Conservation (phyloP, 2,329 filamentous ascomycete species). For the Uncinocarpus reesii region DNA sequence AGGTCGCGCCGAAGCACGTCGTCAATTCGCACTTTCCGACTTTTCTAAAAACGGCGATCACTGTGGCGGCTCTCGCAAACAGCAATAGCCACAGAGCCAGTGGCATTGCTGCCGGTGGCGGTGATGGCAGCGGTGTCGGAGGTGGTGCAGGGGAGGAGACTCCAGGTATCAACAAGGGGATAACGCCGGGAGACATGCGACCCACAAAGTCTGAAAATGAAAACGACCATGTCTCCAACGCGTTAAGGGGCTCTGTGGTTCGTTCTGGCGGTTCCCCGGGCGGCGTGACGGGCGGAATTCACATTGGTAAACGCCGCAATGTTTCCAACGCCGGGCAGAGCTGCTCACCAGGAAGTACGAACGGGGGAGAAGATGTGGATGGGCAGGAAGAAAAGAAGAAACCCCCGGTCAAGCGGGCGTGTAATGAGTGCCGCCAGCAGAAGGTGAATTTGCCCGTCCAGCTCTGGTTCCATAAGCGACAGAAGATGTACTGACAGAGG, state of each 20-base stretch:
- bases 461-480: not conserved
- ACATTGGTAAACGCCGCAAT: slow-evolving; percentile 30
- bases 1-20: not conserved
- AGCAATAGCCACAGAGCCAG: slow-evolving; percentile 15
- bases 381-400: slow-evolving; percentile 35
- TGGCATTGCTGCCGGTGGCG: slow-evolving; percentile 14
- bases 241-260: slow-evolving; percentile 1
- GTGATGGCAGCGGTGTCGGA: slow-evolving; percentile 18
- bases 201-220: slow-evolving; percentile 8
- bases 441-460: slow-evolving; percentile 41
- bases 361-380: slow-evolving; percentile 35
- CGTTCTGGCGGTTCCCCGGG: not conserved
- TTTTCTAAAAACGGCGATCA: slow-evolving; percentile 7
- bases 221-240: slow-evolving; percentile 1
- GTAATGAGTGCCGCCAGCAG: slow-evolving; percentile 60
- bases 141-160: slow-evolving; percentile 8
- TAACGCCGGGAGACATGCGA: slow-evolving; percentile 11
- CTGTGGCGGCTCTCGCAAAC: slow-evolving; percentile 16
- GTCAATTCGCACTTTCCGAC: not conserved
- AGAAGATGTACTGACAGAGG: slow-evolving; percentile 3
- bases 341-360: slow-evolving; percentile 36
- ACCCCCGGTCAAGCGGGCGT: slow-evolving; percentile 50
- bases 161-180: slow-evolving; percentile 5
- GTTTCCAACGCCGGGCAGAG: slow-evolving; percentile 37
- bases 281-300: slow-evolving; percentile 2